Evolutionary conservation across 2,329 filamentous ascomycete species (phyloP), one percentile per base, ranked within the genome.

Genomic region (Aspergillus pseudonomiae): DNA sequence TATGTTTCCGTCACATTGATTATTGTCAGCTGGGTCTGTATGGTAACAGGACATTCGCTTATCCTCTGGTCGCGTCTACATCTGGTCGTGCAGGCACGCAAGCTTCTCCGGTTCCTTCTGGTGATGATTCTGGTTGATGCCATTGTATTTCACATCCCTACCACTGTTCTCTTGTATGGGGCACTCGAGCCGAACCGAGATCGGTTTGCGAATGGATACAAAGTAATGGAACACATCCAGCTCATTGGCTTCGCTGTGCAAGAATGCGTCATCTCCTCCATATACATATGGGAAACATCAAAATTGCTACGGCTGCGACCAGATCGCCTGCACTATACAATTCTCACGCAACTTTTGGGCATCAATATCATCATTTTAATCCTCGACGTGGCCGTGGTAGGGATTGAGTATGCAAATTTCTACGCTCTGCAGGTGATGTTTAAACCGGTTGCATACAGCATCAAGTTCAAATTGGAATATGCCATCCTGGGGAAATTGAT

Each of bases 31-130:
- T 85, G 86, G 81, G 83, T 83, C 66, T 65, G 78, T 6, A 88
- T 88, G 85, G 83, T 89, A 0, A 86, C 86, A 1, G 87, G 86
- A 2, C 85, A 88, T 70, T 84, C 84, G 0, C 68, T 88, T 12
- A 86, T 89, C 0, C 78, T 89, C 0, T 89, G 86, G 78, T 89
- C 86, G 0, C 82, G 87, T 5, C 80, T 89, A 0, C 86, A 89
- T 69, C 77, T 89, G 4, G 79, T 89, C 21, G 75, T 85, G 0
- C 81, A 80, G 41, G 84, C 82, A 32, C 75, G 74, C 1, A 71
- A 68, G 0, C 69, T 84, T 2, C 75, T 88, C 2, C 80, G 79
- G 21, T 77, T 78, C 52, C 81, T 86, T 0, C 78, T 88, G 0
- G 80, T 72, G 63, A 85, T 89, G 81, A 88, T 89, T 63, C 80